These are phyloP conservation scores for Penicillium rolfsii DNA, from an alignment of 2,329 filamentous ascomycete genomes.

Conservation along the genomic window DNA sequence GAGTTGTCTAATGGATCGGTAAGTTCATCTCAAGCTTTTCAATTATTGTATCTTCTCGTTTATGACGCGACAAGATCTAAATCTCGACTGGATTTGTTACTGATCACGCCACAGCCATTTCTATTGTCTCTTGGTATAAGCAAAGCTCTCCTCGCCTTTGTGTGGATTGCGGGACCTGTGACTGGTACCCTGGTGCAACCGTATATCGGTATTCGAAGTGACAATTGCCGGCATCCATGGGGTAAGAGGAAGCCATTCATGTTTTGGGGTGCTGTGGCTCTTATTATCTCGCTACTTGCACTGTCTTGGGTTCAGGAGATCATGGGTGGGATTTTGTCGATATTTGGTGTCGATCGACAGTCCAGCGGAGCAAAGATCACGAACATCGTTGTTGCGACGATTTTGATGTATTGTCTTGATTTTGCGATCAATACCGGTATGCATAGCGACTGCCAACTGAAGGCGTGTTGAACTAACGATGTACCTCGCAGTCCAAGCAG, in stretches of 20 bases:
- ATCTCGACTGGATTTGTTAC: not conserved
- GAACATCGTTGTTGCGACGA: constrained; percentile 77
- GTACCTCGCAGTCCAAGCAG: constrained; percentile 71
- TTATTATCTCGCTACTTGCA: constrained; percentile 67
- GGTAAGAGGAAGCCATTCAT: constrained; percentile 83
- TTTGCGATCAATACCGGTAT: constrained; percentile 91
- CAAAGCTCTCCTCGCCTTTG: constrained; percentile 79
- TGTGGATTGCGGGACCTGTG: constrained; percentile 82
- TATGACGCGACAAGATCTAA: not conserved
- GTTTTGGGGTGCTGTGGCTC: constrained; percentile 69
- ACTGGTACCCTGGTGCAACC: constrained; percentile 80
- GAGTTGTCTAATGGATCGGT: constrained; percentile 89
- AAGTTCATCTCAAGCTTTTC: constrained; percentile 33
- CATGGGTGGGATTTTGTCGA: constrained; percentile 65
- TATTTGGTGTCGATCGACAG: constrained; percentile 72
- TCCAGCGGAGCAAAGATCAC: constrained; percentile 65
- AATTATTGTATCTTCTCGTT: not conserved
- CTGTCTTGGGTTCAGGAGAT: constrained; percentile 76
- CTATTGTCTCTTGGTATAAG: constrained; percentile 78
- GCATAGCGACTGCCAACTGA: not conserved
- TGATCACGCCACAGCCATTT: constrained; percentile 58
- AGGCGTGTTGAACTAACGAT: constrained; percentile 12
- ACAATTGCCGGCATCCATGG: constrained; percentile 74
- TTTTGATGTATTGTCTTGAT: constrained; percentile 87
- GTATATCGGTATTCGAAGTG: constrained; percentile 79